phyloP scores from a whole-genome alignment of 257 asterid genomes.

The Penstemon eatonii region DNA sequence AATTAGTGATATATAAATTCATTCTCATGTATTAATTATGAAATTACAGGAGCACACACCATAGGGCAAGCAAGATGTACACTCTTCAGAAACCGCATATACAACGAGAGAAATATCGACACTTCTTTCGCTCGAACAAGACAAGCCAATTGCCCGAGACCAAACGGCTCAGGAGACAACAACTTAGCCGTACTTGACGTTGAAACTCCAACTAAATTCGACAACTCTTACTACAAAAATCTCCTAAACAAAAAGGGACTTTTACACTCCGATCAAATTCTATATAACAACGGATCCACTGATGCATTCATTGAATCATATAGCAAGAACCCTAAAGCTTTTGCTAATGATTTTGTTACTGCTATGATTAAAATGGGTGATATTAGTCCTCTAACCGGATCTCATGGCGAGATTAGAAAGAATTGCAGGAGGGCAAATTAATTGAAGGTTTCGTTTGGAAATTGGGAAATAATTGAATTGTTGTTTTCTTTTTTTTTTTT shows the following conservation, averaged over 20 bases:
- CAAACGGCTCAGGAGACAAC: conserved; percentile 40
- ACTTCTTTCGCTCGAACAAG: conserved; percentile 35
- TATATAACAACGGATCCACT: conserved; percentile 37
- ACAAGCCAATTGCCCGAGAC: conserved; percentile 37
- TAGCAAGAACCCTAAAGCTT: conserved; percentile 32
- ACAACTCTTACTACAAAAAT: conserved; percentile 36
- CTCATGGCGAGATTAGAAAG: conserved; percentile 43
- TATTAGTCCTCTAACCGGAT: conserved; percentile 46
- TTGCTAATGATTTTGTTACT: conserved; percentile 33
- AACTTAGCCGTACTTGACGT: conserved; percentile 44
- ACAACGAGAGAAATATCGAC: conserved; percentile 50
- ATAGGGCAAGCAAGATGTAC: conserved; percentile 53
- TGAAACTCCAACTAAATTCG: conserved; percentile 31
- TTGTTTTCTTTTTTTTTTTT: too few species aligned
- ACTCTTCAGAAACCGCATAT: conserved; percentile 33
- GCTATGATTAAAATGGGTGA: conserved; percentile 59
- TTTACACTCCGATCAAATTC: conserved; percentile 45
- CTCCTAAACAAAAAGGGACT: conserved; percentile 36
- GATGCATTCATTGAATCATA: conserved; percentile 33
- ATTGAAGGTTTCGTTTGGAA: neutral
- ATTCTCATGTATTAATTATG: neutral
- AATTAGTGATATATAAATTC: too few species aligned
- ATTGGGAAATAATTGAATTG: too few species aligned
- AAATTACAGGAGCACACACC: conserved; percentile 49
- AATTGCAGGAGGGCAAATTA: conserved; percentile 32